A percentile compares a stretch with the other conserved stretches of the same genome.
Evolutionary conservation across 306 rosid species (phyloP).

Genomic region (Senna tora): DNA sequence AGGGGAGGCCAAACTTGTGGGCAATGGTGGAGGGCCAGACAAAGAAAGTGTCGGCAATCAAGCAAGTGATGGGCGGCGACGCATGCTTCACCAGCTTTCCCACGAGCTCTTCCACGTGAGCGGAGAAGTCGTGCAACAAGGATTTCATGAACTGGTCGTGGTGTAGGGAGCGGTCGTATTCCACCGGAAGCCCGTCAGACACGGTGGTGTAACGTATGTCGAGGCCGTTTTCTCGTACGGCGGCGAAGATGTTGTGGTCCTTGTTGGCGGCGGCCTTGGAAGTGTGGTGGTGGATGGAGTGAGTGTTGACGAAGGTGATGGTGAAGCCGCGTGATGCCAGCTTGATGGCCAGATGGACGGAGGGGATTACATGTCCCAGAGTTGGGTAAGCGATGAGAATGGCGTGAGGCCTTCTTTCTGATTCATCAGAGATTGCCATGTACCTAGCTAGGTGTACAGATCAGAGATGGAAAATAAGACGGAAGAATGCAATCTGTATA

Average conservation of each 20-base stretch:
- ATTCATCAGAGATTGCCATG: constrained; percentile 25
- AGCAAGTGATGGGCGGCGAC: constrained; percentile 38
- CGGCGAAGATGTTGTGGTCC: constrained; percentile 45
- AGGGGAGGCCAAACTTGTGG: constrained; percentile 47
- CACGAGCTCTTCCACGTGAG: constrained; percentile 55
- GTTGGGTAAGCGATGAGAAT: constrained; percentile 62
- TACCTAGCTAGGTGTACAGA: neutral
- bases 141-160: constrained; percentile 60
- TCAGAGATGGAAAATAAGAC: too few relatives aligned
- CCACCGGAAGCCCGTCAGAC: constrained; percentile 59
- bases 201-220: constrained; percentile 59
- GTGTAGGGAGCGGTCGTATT: constrained; percentile 57
- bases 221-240: constrained; percentile 39
- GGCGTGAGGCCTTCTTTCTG: constrained; percentile 47
- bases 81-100: constrained; percentile 34
- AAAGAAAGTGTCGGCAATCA: constrained; percentile 64
- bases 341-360: constrained; percentile 61
- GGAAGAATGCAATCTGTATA: too few relatives aligned
- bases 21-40: constrained; percentile 61
- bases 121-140: constrained; percentile 51
- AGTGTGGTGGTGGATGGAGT: constrained; percentile 54
- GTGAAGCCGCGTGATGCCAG: constrained; percentile 63
- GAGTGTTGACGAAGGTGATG: constrained; percentile 65
- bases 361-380: constrained; percentile 68
- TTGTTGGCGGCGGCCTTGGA: constrained; percentile 8